A percentile compares a stretch with the other conserved stretches of the same genome.
Conservation (phyloP, 768 basidiomycete genomes). For the Favolaschia claudopus region DNA sequence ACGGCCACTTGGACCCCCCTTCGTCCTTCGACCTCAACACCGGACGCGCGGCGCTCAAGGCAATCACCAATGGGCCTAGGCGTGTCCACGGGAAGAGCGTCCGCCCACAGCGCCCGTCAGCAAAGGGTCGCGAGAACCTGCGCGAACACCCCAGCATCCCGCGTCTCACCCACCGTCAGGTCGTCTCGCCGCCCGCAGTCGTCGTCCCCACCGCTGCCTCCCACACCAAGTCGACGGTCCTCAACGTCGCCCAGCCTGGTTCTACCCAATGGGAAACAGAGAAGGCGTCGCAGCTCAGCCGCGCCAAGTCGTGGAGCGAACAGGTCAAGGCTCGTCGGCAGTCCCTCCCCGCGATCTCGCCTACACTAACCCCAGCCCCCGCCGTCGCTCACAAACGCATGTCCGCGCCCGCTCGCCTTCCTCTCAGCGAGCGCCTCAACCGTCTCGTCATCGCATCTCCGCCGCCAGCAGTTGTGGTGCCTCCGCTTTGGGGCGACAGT, state of each 20-base stretch:
- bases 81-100: too few species aligned
- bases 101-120: too few species aligned
- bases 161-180: too few species aligned
- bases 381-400: not conserved
- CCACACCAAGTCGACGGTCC: not conserved
- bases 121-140: too few species aligned
- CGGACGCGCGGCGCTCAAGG: too few species aligned
- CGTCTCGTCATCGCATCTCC: not conserved
- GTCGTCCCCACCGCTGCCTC: not conserved
- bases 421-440: slow-evolving; percentile 2
- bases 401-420: not conserved
- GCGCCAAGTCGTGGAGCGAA: not conserved
- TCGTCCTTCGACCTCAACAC: too few species aligned
- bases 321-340: not conserved
- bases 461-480: not conserved
- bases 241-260: not conserved
- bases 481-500: slow-evolving; percentile 14
- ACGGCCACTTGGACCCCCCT: too few species aligned
- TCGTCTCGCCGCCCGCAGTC: too few species aligned
- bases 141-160: too few species aligned
- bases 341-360: not conserved
- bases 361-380: not conserved
- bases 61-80: too few species aligned
- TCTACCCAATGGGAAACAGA: not conserved
- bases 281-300: not conserved